These are phyloP conservation scores for Verticillium zaregamsianum DNA, from an alignment of 2,329 filamentous ascomycete genomes.

Conservation along the genomic window DNA sequence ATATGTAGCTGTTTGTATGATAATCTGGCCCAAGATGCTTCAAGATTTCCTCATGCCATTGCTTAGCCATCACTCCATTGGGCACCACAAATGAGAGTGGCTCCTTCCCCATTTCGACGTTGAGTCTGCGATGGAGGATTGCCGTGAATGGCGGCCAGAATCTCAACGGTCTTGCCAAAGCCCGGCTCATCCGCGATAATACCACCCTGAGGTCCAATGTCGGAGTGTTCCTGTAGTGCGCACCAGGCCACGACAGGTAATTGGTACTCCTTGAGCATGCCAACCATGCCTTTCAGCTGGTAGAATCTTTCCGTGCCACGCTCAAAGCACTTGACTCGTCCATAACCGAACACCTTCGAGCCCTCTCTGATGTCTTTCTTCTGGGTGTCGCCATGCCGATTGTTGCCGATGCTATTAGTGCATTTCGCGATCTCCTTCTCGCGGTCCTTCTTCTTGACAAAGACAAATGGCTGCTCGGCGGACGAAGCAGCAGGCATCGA, in stretches of 20 bases:
- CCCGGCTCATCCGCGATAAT: constrained; percentile 61
- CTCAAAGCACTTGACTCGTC: not conserved
- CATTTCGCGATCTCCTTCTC: not conserved
- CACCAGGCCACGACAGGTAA: not conserved
- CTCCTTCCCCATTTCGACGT: constrained; percentile 23
- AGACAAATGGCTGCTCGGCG: not conserved
- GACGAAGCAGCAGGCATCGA: accelerated
- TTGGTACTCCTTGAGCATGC: not conserved
- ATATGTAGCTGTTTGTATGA: not conserved
- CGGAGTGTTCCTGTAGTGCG: not conserved
- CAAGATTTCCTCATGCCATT: constrained; percentile 24
- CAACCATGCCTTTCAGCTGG: not conserved
- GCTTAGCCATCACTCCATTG: constrained; percentile 11
- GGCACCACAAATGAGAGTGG: constrained; percentile 28
- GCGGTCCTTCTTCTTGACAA: not conserved
- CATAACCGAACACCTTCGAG: not conserved
- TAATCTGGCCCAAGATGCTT: not conserved
- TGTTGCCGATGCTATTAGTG: not conserved
- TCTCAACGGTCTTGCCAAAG: constrained; percentile 59
- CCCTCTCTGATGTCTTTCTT: not conserved
- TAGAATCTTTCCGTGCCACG: not conserved
- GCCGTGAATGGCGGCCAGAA: constrained; percentile 26
- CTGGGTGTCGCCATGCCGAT: not conserved
- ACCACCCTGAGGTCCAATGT: constrained; percentile 35
- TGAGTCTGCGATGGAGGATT: constrained; percentile 36